Evolutionary conservation across 2,329 filamentous ascomycete species (phyloP), one percentile per base, ranked within the genome.

Genomic region (Botrytis fabae): DNA sequence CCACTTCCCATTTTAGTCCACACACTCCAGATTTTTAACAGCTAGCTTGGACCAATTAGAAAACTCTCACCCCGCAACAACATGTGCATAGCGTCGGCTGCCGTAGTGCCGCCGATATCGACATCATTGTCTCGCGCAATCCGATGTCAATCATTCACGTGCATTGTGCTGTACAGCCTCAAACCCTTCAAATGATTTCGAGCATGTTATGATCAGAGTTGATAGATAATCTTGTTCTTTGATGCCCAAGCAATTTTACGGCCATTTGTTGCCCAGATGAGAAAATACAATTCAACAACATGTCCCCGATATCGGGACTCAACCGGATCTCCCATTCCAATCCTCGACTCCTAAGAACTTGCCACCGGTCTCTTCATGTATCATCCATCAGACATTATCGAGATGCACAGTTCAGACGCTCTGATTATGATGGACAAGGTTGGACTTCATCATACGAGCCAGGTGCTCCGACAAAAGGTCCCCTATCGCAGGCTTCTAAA

Each of bases 401-500:
- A 74, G 75, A 77, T 28, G 74, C 78, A 20, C 74, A 75, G 38
- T 79, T 75, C 44, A 75, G 86, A 76, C 86, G 88, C 57, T 88
- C 88, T 14, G 89, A 91, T 81, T 91, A 91, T 72, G 70, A 76
- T n/a, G 66, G 73, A 76, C 85, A 86, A 73, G 87, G 85, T 70
- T 92, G 86, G 80, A 89, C 88, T 14, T 85, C 86, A 61, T 86
- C 85, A 75, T 92, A 92, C 82, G 90, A 92, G 78, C 83, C 90
- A 9, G 87, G 86, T 9, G 82, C 86, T 69, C 89, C 89, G 4
- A 91, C 89, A 25, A 83, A 85, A 40, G 90, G 90, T 0, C 90
- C 90, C n/a, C 81, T 92, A 72, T 86, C 86, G 54, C 73, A 79
- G 66, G 78, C 79, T 42, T 77, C 79, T 72, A 86, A 82, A 71